These are phyloP conservation scores for Rhizopogon sp. DNA, from an alignment of 768 basidiomycete genomes.

Conservation along the genomic window DNA sequence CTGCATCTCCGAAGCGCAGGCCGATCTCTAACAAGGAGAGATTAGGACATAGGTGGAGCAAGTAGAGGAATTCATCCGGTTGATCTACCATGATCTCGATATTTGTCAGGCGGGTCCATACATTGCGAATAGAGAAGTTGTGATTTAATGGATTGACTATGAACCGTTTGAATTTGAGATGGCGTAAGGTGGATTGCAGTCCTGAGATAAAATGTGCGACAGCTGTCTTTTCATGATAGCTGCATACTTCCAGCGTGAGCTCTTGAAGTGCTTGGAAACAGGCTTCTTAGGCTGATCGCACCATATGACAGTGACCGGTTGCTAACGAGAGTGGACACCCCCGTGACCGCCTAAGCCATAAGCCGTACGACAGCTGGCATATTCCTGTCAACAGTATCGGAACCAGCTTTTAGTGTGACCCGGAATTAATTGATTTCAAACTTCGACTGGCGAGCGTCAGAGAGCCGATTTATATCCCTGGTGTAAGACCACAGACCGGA, in stretches of 20 bases:
- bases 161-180: not conserved
- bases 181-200: not conserved
- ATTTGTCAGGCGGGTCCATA: slow-evolving; percentile 14
- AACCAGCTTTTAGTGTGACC: too few species aligned
- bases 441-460: too few species aligned
- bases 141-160: too few species aligned
- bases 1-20: not conserved
- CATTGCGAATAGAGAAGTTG: slow-evolving; percentile 4
- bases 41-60: slow-evolving; percentile 15
- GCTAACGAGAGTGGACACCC: not conserved
- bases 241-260: slow-evolving; percentile 10
- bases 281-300: too few species aligned
- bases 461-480: too few species aligned
- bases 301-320: too few species aligned
- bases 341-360: slow-evolving; percentile 4
- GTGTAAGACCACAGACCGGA: too few species aligned
- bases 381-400: too few species aligned
- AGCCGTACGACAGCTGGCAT: slow-evolving; percentile 5
- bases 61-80: not conserved
- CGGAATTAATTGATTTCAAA: too few species aligned
- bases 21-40: slow-evolving; percentile 13
- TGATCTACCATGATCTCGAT: slow-evolving; percentile 1
- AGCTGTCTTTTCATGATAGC: not conserved
- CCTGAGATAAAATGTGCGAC: not conserved
- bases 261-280: too few species aligned